Evolutionary conservation across 257 asterid genomes (phyloP).

Genomic region (Gardenia jasminoides): DNA sequence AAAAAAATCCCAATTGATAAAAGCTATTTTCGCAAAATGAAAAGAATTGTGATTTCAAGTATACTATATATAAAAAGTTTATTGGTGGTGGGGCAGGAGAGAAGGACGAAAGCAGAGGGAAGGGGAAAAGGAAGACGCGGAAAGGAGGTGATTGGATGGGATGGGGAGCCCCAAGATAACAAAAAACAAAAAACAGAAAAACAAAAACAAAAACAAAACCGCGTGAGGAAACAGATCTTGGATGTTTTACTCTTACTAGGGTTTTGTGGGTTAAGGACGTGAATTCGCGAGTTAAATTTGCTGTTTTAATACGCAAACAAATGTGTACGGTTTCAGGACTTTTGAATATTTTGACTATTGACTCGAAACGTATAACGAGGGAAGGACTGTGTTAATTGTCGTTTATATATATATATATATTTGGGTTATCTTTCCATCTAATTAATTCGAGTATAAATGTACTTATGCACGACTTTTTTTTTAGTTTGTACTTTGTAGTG

Average conservation of each 20-base stretch:
- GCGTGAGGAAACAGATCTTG: slow-evolving; percentile 3
- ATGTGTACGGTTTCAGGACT: not conserved
- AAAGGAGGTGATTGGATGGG: not conserved
- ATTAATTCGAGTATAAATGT: not conserved
- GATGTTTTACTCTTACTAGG: not conserved
- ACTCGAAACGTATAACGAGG: not conserved
- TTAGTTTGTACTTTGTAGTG: too few relatives aligned
- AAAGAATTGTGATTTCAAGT: too few relatives aligned
- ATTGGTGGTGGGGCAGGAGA: not conserved
- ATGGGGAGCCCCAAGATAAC: too few relatives aligned
- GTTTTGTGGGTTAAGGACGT: too few relatives aligned
- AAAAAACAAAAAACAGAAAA: not conserved
- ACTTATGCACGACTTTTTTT: too few relatives aligned
- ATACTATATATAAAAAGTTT: too few relatives aligned
- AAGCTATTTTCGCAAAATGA: too few relatives aligned
- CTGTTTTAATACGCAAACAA: not conserved
- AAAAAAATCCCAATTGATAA: too few relatives aligned
- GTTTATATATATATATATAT: not conserved
- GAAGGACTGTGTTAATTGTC: not conserved
- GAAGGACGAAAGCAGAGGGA: not conserved
- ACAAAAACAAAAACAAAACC: not conserved
- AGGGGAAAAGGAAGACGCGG: not conserved
- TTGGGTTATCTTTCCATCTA: not conserved
- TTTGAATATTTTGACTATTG: not conserved
- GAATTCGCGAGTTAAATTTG: not conserved